Base-by-base conservation (phyloP, 225 moss, liverwort and hornwort genomes). In the Takakia lepidozioides region DNA sequence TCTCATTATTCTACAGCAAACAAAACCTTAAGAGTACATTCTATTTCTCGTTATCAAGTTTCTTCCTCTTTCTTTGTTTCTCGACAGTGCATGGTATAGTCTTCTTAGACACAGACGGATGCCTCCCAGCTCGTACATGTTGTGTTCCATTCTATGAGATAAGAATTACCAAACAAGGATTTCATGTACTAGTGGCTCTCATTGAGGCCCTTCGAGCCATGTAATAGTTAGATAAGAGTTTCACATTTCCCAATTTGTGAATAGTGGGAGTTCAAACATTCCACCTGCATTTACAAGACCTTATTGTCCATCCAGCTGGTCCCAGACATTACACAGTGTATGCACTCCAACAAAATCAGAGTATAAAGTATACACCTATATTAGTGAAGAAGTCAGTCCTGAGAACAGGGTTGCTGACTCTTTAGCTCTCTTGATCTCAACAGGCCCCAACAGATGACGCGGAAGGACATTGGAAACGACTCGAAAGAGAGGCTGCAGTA, bases 391-490 rank as follows among this genome's bases (percentile, higher is more conserved):
- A 19, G n/a, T 20, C n/a, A 18, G 17, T 14, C 5, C 45, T 1
- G 23, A 23, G 21, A 46, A 46, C 9, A 25, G 9, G 22, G 8
- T 46, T 20, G 10, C 8, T 20, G 25, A 20, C 13, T 8, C 2
- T 43, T 19, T 26, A 20, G 8, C 5, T 25, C 15, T 11, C 10
- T 20, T 46, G 20, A 8, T 21, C 11, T 46, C 32, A n/a, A 24
- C 52, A 78, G 78, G 52, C 69, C 55, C 78, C 78, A 46, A 78
- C 78, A 38, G 54, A 66, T 47, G 78, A 69, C 29, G 52, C 62
- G n/a, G 44, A 48, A 7, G 52, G 25, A 46, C 52, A 66, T 35
- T 56, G 59, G 48, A 52, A 59, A 18, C 52, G 41, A 34, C 51
- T 52, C 45, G 66, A 70, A 1, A 73, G 78, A 62, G 69, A 73